Conservation (phyloP, 2,329 filamentous ascomycete species). For the Penicillium aurantiogriseum region DNA sequence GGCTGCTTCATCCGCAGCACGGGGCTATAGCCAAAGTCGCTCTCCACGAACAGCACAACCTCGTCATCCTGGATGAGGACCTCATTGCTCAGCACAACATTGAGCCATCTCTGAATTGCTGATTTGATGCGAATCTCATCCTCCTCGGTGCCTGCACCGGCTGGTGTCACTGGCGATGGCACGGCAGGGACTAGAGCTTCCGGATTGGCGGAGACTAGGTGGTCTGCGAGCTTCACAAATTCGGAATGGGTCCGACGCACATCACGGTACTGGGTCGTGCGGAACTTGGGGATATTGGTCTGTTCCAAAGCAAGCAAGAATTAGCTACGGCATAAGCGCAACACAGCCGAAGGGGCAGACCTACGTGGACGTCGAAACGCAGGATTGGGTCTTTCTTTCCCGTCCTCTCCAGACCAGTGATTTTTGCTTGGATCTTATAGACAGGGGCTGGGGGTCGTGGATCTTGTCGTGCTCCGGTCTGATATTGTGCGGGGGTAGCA, state of each 20-base stretch:
- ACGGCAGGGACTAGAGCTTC: slow-evolving; percentile 93
- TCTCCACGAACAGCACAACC: slow-evolving; percentile 98
- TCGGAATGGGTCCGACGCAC: slow-evolving; percentile 93
- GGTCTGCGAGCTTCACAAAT: slow-evolving; percentile 92
- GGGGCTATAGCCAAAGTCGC: slow-evolving; percentile 96
- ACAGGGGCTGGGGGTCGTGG: slow-evolving; percentile 58
- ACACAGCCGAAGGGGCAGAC: slow-evolving; percentile 31
- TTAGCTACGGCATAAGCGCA: slow-evolving; percentile 8
- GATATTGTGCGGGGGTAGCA: slow-evolving; percentile 50
- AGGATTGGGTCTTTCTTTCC: slow-evolving; percentile 95
- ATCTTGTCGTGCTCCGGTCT: slow-evolving; percentile 40
- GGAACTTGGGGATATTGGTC: slow-evolving; percentile 98
- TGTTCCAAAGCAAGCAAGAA: slow-evolving; percentile 39
- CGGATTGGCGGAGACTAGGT: slow-evolving; percentile 95
- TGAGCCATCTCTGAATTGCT: slow-evolving; percentile 90
- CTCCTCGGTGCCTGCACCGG: slow-evolving; percentile 92
- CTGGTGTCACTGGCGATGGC: slow-evolving; percentile 88
- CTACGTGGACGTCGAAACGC: slow-evolving; percentile 93
- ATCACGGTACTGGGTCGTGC: slow-evolving; percentile 97
- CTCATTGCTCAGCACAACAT: slow-evolving; percentile 87
- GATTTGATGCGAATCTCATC: slow-evolving; percentile 88
- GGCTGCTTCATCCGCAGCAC: slow-evolving; percentile 95
- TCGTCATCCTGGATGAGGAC: slow-evolving; percentile 93
- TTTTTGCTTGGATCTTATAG: slow-evolving; percentile 89
- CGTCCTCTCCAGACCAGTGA: slow-evolving; percentile 86